phyloP scores from a whole-genome alignment of 2,329 filamentous ascomycete genomes.

The Alternaria ethzedia region DNA sequence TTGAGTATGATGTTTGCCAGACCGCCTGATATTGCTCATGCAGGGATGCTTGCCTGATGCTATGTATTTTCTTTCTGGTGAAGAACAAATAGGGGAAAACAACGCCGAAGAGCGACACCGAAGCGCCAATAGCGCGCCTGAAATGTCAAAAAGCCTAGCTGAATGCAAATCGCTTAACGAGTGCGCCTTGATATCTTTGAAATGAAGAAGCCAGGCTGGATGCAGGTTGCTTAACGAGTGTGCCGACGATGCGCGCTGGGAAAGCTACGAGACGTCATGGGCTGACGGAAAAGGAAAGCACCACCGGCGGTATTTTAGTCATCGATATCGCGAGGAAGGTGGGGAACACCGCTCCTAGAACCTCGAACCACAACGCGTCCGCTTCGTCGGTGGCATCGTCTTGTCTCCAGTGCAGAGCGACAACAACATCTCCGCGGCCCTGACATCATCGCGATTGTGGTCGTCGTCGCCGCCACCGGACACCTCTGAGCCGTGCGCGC shows the following conservation, averaged over 20 bases:
- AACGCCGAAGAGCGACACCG: slow-evolving; percentile 5
- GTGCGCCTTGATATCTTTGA: neutral
- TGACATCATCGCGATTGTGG: slow-evolving; percentile 32
- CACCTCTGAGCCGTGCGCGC: slow-evolving; percentile 1
- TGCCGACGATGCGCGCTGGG: slow-evolving; percentile 5
- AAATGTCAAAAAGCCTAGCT: neutral
- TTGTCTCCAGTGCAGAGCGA: slow-evolving; percentile 35
- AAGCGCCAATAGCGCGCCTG: slow-evolving; percentile 3
- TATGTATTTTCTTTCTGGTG: slow-evolving; percentile 5
- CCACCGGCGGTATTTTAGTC: slow-evolving; percentile 4
- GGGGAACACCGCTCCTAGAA: slow-evolving; percentile 16
- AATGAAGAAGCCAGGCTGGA: slow-evolving; percentile 4
- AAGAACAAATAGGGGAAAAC: slow-evolving; percentile 20
- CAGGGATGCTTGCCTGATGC: neutral
- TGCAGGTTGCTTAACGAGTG: slow-evolving; percentile 13
- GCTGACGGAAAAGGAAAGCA: slow-evolving; percentile 12
- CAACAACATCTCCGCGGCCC: slow-evolving; percentile 47
- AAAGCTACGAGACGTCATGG: slow-evolving; percentile 6
- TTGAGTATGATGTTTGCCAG: slow-evolving; percentile 4
- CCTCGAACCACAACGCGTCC: slow-evolving; percentile 38
- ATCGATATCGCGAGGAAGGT: neutral
- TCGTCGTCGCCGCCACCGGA: slow-evolving; percentile 8
- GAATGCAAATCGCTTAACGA: neutral
- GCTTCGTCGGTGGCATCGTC: slow-evolving; percentile 31
- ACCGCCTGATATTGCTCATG: neutral